Evolutionary conservation across 2,329 filamentous ascomycete species (phyloP).

Genomic region (Claviceps digitariae): DNA sequence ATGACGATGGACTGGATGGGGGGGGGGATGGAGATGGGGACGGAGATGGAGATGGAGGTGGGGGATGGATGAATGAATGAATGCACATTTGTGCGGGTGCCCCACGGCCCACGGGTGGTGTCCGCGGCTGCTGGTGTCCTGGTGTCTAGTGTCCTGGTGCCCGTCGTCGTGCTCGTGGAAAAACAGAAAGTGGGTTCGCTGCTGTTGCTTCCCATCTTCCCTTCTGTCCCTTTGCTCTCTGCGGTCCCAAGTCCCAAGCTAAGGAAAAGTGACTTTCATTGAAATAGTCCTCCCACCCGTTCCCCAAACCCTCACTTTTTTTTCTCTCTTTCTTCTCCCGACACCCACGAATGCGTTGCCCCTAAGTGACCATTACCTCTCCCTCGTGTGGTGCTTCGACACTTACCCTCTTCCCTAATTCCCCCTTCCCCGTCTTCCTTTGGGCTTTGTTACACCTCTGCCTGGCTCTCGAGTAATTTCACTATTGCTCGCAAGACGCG

Average conservation of each 20-base stretch:
- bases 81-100: neutral
- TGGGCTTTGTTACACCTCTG: slow-evolving; percentile 1
- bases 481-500: slow-evolving; percentile 1
- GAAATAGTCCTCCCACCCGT: slow-evolving; percentile 27
- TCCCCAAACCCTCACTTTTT: slow-evolving; percentile 10
- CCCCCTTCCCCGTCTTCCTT: slow-evolving; percentile 6
- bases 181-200: slow-evolving; percentile 7
- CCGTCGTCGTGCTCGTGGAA: neutral
- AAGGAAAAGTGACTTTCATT: slow-evolving; percentile 14
- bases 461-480: slow-evolving; percentile 5
- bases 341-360: slow-evolving; percentile 37
- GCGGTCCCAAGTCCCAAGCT: neutral
- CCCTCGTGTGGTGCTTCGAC: slow-evolving; percentile 34
- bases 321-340: slow-evolving; percentile 21
- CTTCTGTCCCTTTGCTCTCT: neutral
- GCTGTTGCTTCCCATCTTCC: slow-evolving; percentile 2
- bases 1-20: neutral
- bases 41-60: neutral
- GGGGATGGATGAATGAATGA: neutral
- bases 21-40: neutral
- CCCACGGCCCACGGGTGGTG: neutral
- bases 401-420: slow-evolving; percentile 11
- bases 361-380: slow-evolving; percentile 28
- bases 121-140: neutral
- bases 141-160: neutral